These are phyloP conservation scores for Sclerotinia minor DNA, from an alignment of 2,329 filamentous ascomycete genomes.

Conservation along the genomic window DNA sequence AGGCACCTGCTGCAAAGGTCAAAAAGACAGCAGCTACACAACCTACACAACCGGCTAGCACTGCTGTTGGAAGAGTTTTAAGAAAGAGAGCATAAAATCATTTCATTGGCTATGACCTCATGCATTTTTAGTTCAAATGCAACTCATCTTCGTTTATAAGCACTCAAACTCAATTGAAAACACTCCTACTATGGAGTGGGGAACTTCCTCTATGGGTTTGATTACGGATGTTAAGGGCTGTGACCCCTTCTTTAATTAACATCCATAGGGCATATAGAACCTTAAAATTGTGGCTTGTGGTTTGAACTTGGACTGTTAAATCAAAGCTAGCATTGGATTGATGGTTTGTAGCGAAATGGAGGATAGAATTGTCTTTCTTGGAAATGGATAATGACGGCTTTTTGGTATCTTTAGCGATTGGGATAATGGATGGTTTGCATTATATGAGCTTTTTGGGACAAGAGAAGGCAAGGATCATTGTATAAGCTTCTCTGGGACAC, in stretches of 20 bases:
- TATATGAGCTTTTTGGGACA: not conserved
- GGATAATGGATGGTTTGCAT: not conserved
- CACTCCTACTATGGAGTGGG: slow-evolving; percentile 8
- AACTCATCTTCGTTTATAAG: slow-evolving; percentile 3
- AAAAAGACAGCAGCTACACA: slow-evolving; percentile 56
- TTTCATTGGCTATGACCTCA: not conserved
- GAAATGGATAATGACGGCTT: slow-evolving; percentile 7
- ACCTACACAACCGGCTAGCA: slow-evolving; percentile 46
- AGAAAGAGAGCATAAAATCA: slow-evolving; percentile 35
- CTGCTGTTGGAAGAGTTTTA: slow-evolving; percentile 40
- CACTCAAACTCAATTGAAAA: not conserved
- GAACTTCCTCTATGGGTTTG: slow-evolving; percentile 15
- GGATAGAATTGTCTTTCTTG: not conserved
- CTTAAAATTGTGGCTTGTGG: slow-evolving; percentile 5
- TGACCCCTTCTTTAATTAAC: slow-evolving; percentile 11
- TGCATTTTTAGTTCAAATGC: not conserved
- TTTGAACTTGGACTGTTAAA: not conserved
- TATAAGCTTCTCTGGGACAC: not conserved
- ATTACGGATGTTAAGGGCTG: slow-evolving; percentile 1
- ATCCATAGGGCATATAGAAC: slow-evolving; percentile 15
- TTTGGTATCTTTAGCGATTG: slow-evolving; percentile 4
- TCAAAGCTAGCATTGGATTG: not conserved
- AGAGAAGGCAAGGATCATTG: not conserved
- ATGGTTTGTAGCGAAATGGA: not conserved
- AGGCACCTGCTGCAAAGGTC: slow-evolving; percentile 39